These are phyloP conservation scores for Fusarium subtropicale DNA, from an alignment of 2,329 filamentous ascomycete genomes.

Conservation along the genomic window DNA sequence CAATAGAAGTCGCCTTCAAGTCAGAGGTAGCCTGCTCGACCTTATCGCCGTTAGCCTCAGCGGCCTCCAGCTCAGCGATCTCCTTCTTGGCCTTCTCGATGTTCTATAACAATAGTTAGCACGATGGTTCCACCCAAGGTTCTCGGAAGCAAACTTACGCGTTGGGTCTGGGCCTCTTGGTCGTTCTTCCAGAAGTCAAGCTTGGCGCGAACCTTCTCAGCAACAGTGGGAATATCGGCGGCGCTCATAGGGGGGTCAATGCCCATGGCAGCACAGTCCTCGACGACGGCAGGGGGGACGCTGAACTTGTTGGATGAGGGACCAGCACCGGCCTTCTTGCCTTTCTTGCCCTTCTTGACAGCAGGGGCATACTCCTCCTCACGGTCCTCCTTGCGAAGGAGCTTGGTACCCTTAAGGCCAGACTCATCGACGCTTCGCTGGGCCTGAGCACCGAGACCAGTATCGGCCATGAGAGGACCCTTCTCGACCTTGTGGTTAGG, in stretches of 20 bases:
- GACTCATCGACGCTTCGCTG: slow-evolving; percentile 86
- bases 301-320: slow-evolving; percentile 74
- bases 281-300: slow-evolving; percentile 89
- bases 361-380: slow-evolving; percentile 88
- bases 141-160: slow-evolving; percentile 70
- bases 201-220: slow-evolving; percentile 94
- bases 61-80: slow-evolving; percentile 84
- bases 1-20: slow-evolving; percentile 64
- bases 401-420: slow-evolving; percentile 85
- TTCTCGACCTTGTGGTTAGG: slow-evolving; percentile 77
- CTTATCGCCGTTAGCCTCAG: slow-evolving; percentile 63
- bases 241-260: slow-evolving; percentile 90
- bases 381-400: slow-evolving; percentile 86
- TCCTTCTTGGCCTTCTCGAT: slow-evolving; percentile 96
- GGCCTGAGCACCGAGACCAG: slow-evolving; percentile 81
- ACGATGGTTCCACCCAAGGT: slow-evolving; percentile 3
- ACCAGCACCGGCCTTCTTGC: slow-evolving; percentile 71
- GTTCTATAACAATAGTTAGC: slow-evolving; percentile 72
- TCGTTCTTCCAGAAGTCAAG: slow-evolving; percentile 90
- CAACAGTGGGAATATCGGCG: slow-evolving; percentile 79
- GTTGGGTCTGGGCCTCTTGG: slow-evolving; percentile 88
- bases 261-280: slow-evolving; percentile 85
- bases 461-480: slow-evolving; percentile 70
- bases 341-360: slow-evolving; percentile 88
- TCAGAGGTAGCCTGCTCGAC: slow-evolving; percentile 66